Base-by-base conservation (phyloP, 495 filamentous ascomycete species). In the Hamigera avellanea region DNA sequence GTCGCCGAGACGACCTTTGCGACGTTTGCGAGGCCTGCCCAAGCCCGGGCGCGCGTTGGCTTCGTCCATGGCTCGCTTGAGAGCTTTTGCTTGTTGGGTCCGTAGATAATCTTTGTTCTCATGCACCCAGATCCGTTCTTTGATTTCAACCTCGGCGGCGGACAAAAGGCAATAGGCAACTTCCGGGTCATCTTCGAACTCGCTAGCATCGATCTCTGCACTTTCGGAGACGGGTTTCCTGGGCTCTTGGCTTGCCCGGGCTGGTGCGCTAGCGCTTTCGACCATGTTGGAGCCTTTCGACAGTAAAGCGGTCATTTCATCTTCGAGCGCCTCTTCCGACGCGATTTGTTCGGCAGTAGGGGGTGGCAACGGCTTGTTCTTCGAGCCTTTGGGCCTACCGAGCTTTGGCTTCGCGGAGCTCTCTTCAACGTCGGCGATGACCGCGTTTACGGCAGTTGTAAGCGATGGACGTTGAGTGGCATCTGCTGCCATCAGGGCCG, bases 61-160 rank as follows among this genome's bases (percentile, higher is more conserved):
- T 49, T 76, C 68, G 6, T 56, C 62, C 14, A 86, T 56, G 37
- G 78, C 75, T 36, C 75, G 66, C 21, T 79, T 72, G 25, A 86
- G 73, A 3, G 71, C 65, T 56, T 86, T 89, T 32, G 78, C 73
- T 53, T 94, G 84, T 54, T 87, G 74, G 15, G 75, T 69, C 4
- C 88, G 81, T 26, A 98, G 67, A 60, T 83, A 98, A 36, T 89
- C 83, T 48, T 85, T 81, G 57, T 96, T 95, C 45, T 84, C 76
- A 41, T 87, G 82, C n/a, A 86, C 72, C 91, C 91, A 98, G 36
- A 96, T 83, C 30, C 70, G 67, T 54, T 93, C 86, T 50, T 94
- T 95, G 43, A 87, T 67, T 3, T 69, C 67, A 2, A 76, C 66
- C 56, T 96, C 89, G 2, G 64, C 64, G 5, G 73, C 67, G 0